Conservation (phyloP, 176 grass and related monocot genomes). For the Triticum urartu region DNA sequence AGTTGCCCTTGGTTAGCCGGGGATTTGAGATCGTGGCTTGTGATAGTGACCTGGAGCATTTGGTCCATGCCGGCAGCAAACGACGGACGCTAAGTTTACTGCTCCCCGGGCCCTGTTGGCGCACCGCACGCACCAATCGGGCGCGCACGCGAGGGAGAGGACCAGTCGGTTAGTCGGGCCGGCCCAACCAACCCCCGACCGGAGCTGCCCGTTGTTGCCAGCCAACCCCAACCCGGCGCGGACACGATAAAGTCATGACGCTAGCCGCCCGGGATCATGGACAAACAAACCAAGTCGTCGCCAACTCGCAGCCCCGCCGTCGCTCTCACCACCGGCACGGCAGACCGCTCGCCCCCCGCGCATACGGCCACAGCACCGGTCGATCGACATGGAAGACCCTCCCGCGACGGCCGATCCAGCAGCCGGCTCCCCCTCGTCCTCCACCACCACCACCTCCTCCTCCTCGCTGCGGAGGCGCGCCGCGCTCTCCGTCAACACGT, state of each 20-base stretch:
- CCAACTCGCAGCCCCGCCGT: neutral
- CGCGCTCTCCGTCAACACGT: constrained; percentile 12
- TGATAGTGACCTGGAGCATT: too few species aligned
- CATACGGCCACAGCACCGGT: neutral
- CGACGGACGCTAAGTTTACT: too few species aligned
- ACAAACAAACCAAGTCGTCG: neutral
- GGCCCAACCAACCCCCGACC: neutral
- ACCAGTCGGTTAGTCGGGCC: too few species aligned
- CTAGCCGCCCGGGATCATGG: too few species aligned
- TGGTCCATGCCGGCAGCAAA: too few species aligned
- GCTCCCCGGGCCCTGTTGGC: neutral
- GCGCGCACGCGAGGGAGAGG: too few species aligned
- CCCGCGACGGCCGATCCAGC: constrained; percentile 14
- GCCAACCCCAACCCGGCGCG: neutral
- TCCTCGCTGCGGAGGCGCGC: constrained; percentile 26
- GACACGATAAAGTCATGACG: neutral
- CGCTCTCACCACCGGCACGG: neutral
- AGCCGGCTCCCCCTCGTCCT: neutral
- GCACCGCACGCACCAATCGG: too few species aligned
- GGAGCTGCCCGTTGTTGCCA: neutral
- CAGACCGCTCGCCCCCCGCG: neutral
- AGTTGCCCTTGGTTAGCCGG: too few species aligned
- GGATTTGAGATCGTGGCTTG: too few species aligned
- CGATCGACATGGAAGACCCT: constrained; percentile 34
- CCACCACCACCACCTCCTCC: neutral